phyloP scores from a whole-genome alignment of 768 basidiomycete genomes.

The Amanita inopinata region DNA sequence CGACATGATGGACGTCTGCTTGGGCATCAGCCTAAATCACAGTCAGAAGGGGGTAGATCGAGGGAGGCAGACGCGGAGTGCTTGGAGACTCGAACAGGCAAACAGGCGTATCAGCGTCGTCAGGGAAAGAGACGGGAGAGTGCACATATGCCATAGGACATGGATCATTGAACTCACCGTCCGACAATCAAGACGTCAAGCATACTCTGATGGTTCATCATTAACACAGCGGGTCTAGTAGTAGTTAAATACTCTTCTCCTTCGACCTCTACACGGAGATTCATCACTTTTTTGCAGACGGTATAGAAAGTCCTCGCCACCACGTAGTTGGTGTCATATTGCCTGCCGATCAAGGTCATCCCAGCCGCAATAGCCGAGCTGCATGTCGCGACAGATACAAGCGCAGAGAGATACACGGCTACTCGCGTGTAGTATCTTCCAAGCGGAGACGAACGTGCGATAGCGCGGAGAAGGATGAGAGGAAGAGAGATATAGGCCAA shows the following conservation, averaged over 20 bases:
- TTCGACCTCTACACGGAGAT: constrained; percentile 68
- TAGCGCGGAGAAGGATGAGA: constrained; percentile 49
- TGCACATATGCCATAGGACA: constrained; percentile 10
- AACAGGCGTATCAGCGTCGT: neutral
- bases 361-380: constrained; percentile 60
- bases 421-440: constrained; percentile 67
- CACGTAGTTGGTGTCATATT: constrained; percentile 73
- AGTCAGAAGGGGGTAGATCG: constrained; percentile 7
- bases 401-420: constrained; percentile 60
- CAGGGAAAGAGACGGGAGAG: constrained; percentile 6
- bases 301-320: constrained; percentile 80
- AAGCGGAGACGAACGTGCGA: constrained; percentile 43
- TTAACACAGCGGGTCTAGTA: constrained; percentile 62
- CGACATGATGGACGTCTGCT: constrained; percentile 78
- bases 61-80: constrained; percentile 4
- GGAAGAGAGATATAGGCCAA: constrained; percentile 74
- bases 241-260: constrained; percentile 68
- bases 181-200: constrained; percentile 79
- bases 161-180: constrained; percentile 37
- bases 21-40: constrained; percentile 63
- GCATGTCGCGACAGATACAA: constrained; percentile 63
- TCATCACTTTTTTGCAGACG: constrained; percentile 52
- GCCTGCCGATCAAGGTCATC: constrained; percentile 55
- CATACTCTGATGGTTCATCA: constrained; percentile 93
- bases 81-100: constrained; percentile 8